Base-by-base conservation (phyloP, 2,329 filamentous ascomycete genomes). In the Fusarium fracticaudum region DNA sequence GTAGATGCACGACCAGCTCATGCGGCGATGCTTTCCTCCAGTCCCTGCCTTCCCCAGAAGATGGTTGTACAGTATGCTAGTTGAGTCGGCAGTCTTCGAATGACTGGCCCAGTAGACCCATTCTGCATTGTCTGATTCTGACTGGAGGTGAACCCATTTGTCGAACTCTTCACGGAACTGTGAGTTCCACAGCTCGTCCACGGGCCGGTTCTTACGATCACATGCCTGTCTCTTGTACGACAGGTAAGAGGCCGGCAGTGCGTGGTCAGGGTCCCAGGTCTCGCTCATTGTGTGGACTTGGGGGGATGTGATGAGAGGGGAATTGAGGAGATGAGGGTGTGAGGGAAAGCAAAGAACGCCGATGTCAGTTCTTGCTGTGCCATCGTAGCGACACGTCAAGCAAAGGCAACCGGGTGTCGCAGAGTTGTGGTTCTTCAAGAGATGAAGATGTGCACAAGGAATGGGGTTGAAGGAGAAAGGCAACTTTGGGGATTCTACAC, bases 181-280 rank as follows among this genome's bases (percentile, higher is more conserved):
- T 11, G 7, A 0, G 40, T 43, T 43, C 40, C 22, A 43, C 0
- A 43, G 9, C 40, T n/a, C 1, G 13, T n/a, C 40, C 1, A 43
- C 5, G 3, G 22, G 13, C 22, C 8, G 40, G 13, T 15, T 41
- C 40, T n/a, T 2, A 41, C 6, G 1, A n/a, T 41, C 40, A 9
- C 22, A 41, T 14, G 8, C 13, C 40, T 41, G 13, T 15, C 13
- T 6, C 4, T 15, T 15, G 40, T 41, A 41, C 22, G 13, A 15
- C 40, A 43, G 22, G 40, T n/a, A 11, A n/a, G 40, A 14, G 8
- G 22, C 40, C 22, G 22, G 40, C 1, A 15, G 40, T 15, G 14
- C 22, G 40, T 15, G 22, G 22, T 10, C 22, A n/a, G 22, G 40
- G 6, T 43, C 22, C 40, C 40, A 7, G 9, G 8, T 11, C 40